Base-by-base conservation (phyloP, 208 protist species). In the Leishmania aethiopica region DNA sequence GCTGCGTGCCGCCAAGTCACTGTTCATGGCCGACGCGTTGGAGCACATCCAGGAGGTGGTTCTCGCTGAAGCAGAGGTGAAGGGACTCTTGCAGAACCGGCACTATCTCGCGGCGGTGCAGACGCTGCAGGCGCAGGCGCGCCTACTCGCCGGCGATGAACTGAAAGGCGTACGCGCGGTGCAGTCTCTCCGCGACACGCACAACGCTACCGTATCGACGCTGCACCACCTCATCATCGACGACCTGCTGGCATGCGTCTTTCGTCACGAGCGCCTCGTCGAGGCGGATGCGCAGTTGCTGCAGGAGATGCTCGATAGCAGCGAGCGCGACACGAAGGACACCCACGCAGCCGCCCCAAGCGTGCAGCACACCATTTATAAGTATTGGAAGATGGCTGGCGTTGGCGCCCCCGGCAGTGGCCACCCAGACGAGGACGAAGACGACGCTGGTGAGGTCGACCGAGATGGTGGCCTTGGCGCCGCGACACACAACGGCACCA, bases 91-190 rank as follows among this genome's bases (percentile, higher is more conserved):
- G 47, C 22, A 80, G 32, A 55, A 62, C 19, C 83, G 88, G 10
- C 93, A 95, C 80, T 96, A 96, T 80, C 78, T 95, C 71, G 84
- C 84, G 1, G 95, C 93, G 19, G 85, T 96, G 81, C 87, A 83
- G 71, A 77, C 90, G 28, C 82, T 96, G 62, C 83, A 88, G 28
- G 71, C 77, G 37, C 89, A 95, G 78, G 84, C 86, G 40, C 62
- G 55, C 78, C 71, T 80, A 19, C 85, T 97, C n/a, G 74, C 83
- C 51, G 82, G 75, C 32, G 86, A 88, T 15, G 78, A 86, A 49
- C 76, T 95, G 78, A 73, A 59, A 42, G 80, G 86, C n/a, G 88
- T 95, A 7, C 88, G 92, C 5, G 92, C 87, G 8, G 91, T 90
- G 8, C 86, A 93, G 64, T 69, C 72, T 7, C 77, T 97, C 59